Percentiles rank a stretch among this genome's conserved stretches.
Conservation (phyloP, 192 early-diverging fungal genomes). For the Backusella sp. region DNA sequence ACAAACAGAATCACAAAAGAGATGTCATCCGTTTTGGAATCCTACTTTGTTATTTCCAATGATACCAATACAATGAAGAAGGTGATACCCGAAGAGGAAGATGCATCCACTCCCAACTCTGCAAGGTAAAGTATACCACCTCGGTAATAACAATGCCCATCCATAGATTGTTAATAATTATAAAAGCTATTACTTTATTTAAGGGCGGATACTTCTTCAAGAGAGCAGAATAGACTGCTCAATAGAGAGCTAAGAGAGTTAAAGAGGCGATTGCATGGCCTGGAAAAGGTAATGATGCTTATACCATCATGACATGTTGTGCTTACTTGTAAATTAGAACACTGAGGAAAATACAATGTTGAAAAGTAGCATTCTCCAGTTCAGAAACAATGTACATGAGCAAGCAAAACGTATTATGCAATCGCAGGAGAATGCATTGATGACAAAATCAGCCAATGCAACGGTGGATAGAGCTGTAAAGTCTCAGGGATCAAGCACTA, state of each 20-base stretch:
- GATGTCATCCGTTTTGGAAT: conserved; percentile 49
- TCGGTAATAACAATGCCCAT: not conserved
- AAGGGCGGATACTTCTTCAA: not conserved
- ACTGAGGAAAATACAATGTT: conserved; percentile 61
- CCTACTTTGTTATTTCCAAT: conserved; percentile 47
- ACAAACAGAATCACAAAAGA: conserved; percentile 6
- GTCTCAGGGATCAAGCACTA: not conserved
- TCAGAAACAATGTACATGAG: conserved; percentile 61
- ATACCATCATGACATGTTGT: not conserved
- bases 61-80: not conserved
- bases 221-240: not conserved
- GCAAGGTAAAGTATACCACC: not conserved
- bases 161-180: conserved; percentile 2
- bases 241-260: conserved; percentile 51
- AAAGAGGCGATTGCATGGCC: conserved; percentile 45
- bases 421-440: conserved; percentile 39
- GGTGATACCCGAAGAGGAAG: not conserved
- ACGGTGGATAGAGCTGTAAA: not conserved
- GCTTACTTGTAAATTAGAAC: conserved; percentile 36
- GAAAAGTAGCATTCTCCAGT: conserved; percentile 63
- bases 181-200: conserved; percentile 8
- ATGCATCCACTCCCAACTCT: not conserved
- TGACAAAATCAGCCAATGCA: conserved; percentile 18
- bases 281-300: conserved; percentile 50
- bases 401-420: conserved; percentile 51